Conservation (phyloP, 352 stramenopile genomes). For the Phytophthora nicotianae region DNA sequence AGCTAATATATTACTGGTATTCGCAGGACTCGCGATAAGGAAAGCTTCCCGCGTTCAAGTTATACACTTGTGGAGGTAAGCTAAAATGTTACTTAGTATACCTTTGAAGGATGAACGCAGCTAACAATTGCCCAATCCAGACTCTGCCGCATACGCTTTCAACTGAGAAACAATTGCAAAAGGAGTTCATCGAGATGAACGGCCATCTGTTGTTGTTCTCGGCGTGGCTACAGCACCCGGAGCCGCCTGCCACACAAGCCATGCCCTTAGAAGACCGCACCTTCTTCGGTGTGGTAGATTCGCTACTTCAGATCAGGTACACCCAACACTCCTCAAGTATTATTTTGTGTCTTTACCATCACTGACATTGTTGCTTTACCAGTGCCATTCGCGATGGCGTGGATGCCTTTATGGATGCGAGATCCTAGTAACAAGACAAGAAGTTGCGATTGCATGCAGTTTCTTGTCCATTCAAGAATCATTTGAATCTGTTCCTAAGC, state of each 20-base stretch:
- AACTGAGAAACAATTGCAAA: conserved; percentile 22
- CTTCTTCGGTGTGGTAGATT: conserved; percentile 79
- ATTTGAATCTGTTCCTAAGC: too few relatives aligned
- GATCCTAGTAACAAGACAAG: conserved; percentile 24
- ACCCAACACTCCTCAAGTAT: not conserved
- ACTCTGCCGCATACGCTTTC: conserved; percentile 44
- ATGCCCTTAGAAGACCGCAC: conserved; percentile 66
- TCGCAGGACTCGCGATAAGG: conserved; percentile 72
- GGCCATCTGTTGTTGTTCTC: conserved; percentile 74
- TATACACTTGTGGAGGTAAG: conserved; percentile 73
- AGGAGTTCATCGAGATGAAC: conserved; percentile 51
- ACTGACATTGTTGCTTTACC: conserved; percentile 7
- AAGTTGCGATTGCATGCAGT: conserved; percentile 13
- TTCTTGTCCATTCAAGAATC: conserved; percentile 19
- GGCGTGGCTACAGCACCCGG: conserved; percentile 75
- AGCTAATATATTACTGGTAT: not conserved
- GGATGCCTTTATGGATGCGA: conserved; percentile 68
- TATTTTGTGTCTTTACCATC: not conserved
- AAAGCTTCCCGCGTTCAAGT: conserved; percentile 79
- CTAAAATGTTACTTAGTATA: too few relatives aligned
- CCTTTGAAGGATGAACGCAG: not conserved
- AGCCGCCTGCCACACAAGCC: conserved; percentile 71
- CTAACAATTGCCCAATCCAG: conserved; percentile 23
- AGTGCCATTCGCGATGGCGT: conserved; percentile 67
- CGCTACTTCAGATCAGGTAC: conserved; percentile 76